Conservation (phyloP, 257 asterid species). For the Ligustrum vulgare region DNA sequence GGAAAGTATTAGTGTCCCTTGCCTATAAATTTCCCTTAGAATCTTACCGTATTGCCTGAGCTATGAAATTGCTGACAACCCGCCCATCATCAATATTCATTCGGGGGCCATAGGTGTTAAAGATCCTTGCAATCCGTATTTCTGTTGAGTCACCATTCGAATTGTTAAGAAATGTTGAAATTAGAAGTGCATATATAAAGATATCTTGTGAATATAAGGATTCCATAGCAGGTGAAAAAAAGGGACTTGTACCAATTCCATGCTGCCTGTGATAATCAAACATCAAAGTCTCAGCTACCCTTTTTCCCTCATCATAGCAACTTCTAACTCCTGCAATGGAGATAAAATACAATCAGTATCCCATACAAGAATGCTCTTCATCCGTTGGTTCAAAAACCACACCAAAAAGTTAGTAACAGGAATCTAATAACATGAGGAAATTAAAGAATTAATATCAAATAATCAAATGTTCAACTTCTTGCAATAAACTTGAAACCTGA, state of each 20-base stretch:
- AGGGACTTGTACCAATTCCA: conserved; percentile 63
- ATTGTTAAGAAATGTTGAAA: not conserved
- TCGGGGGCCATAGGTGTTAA: conserved; percentile 95
- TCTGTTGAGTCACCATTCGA: conserved; percentile 40
- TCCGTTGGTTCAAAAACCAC: not conserved
- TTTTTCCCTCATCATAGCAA: conserved; percentile 91
- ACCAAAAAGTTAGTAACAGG: not conserved
- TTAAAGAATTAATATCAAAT: not conserved
- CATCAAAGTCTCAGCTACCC: conserved; percentile 96
- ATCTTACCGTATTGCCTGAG: conserved; percentile 83
- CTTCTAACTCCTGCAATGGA: conserved; percentile 74
- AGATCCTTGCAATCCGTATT: conserved; percentile 93
- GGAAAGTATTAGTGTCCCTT: not conserved
- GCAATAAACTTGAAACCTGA: not conserved
- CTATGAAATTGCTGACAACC: conserved; percentile 92
- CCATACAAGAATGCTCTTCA: not conserved
- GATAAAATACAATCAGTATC: not conserved
- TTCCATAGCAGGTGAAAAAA: not conserved
- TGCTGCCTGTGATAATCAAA: conserved; percentile 97
- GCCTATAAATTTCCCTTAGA: not conserved
- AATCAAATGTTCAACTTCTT: not conserved
- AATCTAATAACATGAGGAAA: not conserved
- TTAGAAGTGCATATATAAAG: not conserved
- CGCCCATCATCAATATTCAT: conserved; percentile 98
- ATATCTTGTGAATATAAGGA: not conserved